These are phyloP conservation scores for Phoenix roebelenii DNA, from an alignment of 176 grass and related monocot species.

Conservation along the genomic window DNA sequence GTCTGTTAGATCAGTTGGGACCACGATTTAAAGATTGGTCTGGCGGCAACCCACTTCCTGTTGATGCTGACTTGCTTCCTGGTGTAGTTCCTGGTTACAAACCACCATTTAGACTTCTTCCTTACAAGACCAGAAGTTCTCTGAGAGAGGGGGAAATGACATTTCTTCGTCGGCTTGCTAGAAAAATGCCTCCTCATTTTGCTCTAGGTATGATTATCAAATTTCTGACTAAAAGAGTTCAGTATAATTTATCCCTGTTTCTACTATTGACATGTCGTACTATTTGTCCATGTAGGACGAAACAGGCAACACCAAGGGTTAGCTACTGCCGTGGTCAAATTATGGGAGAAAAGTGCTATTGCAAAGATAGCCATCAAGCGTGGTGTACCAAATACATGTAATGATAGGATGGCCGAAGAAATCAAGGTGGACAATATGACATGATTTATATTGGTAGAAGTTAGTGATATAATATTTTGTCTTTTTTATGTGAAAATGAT, in stretches of 20 bases:
- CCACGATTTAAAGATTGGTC: conserved; percentile 84
- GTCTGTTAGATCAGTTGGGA: conserved; percentile 76
- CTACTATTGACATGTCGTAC: neutral
- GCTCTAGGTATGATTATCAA: conserved; percentile 46
- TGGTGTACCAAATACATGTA: conserved; percentile 67
- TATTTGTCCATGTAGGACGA: conserved; percentile 44
- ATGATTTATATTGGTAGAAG: conserved; percentile 14
- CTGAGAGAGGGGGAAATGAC: conserved; percentile 74
- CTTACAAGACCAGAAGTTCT: conserved; percentile 49
- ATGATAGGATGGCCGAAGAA: conserved; percentile 87
- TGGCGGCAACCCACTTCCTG: conserved; percentile 60
- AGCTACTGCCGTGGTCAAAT: conserved; percentile 83
- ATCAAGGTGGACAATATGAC: conserved; percentile 47
- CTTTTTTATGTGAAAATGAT: neutral
- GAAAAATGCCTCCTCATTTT: conserved; percentile 85
- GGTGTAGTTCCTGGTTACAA: conserved; percentile 59
- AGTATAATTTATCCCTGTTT: neutral
- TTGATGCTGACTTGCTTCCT: conserved; percentile 90
- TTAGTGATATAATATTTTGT: neutral
- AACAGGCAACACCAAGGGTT: conserved; percentile 90
- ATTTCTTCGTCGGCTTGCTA: conserved; percentile 59
- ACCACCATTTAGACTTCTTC: conserved; percentile 67
- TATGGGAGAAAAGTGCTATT: conserved; percentile 97
- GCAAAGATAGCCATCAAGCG: conserved; percentile 92
- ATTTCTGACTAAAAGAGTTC: neutral